Base-by-base conservation (phyloP, 306 rosid genomes). In the Sphenostylis stenocarpa region DNA sequence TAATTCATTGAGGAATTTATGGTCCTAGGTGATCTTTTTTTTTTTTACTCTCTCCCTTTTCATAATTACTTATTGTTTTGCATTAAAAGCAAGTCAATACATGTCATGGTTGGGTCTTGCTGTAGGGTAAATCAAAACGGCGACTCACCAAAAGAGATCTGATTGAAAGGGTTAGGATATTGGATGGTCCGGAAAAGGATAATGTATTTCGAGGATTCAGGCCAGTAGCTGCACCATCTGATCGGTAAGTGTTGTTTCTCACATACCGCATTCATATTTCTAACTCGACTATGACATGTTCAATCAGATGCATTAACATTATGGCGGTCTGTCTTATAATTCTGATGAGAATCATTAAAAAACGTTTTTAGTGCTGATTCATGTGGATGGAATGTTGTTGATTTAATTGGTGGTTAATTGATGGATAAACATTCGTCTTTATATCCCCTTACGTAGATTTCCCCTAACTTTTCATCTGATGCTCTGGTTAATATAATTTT, bases 131-230 rank as follows among this genome's bases (percentile, higher is more conserved):
- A 82, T 84, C 86, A 79, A 89, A 85, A 81, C 90, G 68, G 85
- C 87, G 94, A 84, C 95, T 94, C 70, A 45, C 91, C 39, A 87
- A 3, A 84, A 90, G 87, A 45, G 97, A 69, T 72, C 85, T 90
- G 52, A 68, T 84, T 61, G 87, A 92, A 84, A 85, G 97, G 85
- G 86, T 78, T 70, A 89, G 85, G 75, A 80, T 86, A 53, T 79
- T 90, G 60, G 81, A 83, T 44, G 88, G 48, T 80, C 88, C 79
- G 13, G 88, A 82, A 76, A 83, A 83, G 20, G 92, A 86, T 77
- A 85, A 80, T 79, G 85, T 87, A 34, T 87, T 94, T 69, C 82
- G 75, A 70, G 88, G 91, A 80, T 90, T 90, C 78, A 87, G 84
- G 85, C 90, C 97, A 5, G 68, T 92, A 61, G 96, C 93, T 83